Base-by-base conservation (phyloP, 129 eudicot species). In the Dittrichia graveolens region DNA sequence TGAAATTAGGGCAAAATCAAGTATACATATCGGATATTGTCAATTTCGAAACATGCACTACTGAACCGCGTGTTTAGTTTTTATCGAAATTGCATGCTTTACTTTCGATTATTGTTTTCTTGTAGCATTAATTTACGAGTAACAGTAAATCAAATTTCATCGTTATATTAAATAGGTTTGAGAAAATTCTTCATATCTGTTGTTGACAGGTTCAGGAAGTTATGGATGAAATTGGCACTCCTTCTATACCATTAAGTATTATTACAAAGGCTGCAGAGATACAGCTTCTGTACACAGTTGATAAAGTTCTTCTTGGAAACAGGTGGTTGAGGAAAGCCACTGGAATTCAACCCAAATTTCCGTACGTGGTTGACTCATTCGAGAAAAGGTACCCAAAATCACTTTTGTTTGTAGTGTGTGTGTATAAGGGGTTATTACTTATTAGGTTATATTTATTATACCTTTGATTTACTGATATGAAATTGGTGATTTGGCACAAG, bases 271-370 rank as follows among this genome's bases (percentile, higher is more conserved):
- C 88, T 75, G 95, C 92, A 63, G 95, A 90, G 83, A 71, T 90
- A 65, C 86, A 90, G 80, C 86, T 90, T 71, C 73, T 82, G 14
- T 81, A 93, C 75, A 74, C 90, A 19, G 93, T 90, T 7, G 98
- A 93, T 85, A 90, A 78, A 75, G 86, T 90, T 34, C 85, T 93
- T 40, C 91, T 93, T 49, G 98, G 98, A 52, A 93, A 93, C 72
- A 82, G 91, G 79, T 93, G 98, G 98, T 58, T 90, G 81, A 83
- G 98, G 38, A 93, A 90, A 77, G 98, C 89, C 65, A 86, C 91
- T 48, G 98, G 98, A 70, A 90, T 93, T 77, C 98, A 93, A 75
- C 98, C 96, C 15, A 93, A 90, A 75, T 85, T 85, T 69, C 96
- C 95, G 0, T 93, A 93, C 55, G 71, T 90, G 78, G 95, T 93